Evolutionary conservation across 164 flowering plant genomes (phyloP), one percentile per base, ranked within the genome.

Genomic region (Cinnamomum chago): DNA sequence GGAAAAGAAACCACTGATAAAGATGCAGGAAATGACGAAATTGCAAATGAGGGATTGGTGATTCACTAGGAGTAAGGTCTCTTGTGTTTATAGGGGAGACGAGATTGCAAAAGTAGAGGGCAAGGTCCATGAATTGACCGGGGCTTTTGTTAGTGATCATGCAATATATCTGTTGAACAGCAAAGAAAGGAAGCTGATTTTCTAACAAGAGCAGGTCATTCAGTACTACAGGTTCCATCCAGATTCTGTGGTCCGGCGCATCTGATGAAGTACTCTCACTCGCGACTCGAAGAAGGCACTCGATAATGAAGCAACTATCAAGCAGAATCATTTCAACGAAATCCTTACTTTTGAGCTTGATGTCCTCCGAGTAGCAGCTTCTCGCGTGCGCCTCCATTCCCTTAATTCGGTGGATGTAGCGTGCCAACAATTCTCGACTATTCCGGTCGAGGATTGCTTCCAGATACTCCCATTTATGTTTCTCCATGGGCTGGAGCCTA

Each of bases 401-500:
- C 67, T 68, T 73, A 30, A 83, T 71, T 23, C 50, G 71, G 72
- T 12, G 65, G 62, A 78, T 79, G 80, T 23, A 80, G 68, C 75
- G 65, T 6, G 17, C 78, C 76, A 64, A 80, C 47, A 1, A 79
- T 73, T 6, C 74, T 65, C 14, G 77, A 71, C 5, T 62, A 2
- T 40, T 18, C 2, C 47, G 12, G 33, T 6, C 3, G 51, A 85
- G 73, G 15, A 79, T 0, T 10, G 60, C 13, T 5, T 80, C 60
- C 7, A 86, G 79, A 20, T 81, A 78, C 0, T 82, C 81, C 84
- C 83, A 81, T 68, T 88, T 86, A 62, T 84, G 87, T 5, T 77
- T 70, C 25, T 90, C 88, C 89, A 87, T 85, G 67, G 68, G 79
- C 28, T 79, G 72, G 0, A 84, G 82, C 5, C 79, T 35, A 9